Conservation (phyloP, 2,329 filamentous ascomycete species). For the Penicillium sp. region DNA sequence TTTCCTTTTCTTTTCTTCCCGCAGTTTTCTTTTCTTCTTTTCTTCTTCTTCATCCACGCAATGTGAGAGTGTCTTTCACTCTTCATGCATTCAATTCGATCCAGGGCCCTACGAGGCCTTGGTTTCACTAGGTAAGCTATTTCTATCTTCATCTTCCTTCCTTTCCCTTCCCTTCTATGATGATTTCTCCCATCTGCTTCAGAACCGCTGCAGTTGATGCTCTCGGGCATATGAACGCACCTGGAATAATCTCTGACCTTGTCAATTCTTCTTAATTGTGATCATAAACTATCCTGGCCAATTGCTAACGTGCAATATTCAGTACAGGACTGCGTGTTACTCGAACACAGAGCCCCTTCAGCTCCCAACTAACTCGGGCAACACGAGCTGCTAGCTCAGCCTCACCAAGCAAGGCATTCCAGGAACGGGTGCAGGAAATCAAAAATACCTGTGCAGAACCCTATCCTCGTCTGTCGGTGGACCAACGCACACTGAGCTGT, state of each 20-base stretch:
- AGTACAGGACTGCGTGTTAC: conserved; percentile 25
- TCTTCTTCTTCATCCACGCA: conserved; percentile 13
- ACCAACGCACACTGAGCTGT: conserved; percentile 30
- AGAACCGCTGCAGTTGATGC: conserved; percentile 68
- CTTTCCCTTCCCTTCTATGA: conserved; percentile 31
- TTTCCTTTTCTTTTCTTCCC: no score
- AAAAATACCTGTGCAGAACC: conserved; percentile 31
- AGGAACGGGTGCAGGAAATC: conserved; percentile 37
- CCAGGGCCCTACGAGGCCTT: conserved; percentile 30
- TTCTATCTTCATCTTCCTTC: conserved; percentile 4
- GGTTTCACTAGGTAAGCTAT: conserved; percentile 34
- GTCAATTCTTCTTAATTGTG: conserved; percentile 6
- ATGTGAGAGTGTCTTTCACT: conserved; percentile 23
- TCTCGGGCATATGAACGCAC: conserved; percentile 41
- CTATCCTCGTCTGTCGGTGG: conserved; percentile 36
- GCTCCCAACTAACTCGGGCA: conserved; percentile 16
- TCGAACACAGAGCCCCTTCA: conserved; percentile 5
- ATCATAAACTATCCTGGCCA: background rate
- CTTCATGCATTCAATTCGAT: conserved; percentile 40
- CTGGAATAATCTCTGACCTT: conserved; percentile 21
- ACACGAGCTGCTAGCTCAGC: conserved; percentile 26
- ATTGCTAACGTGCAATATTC: conserved; percentile 22
- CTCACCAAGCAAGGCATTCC: conserved; percentile 32
- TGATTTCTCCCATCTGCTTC: conserved; percentile 41
- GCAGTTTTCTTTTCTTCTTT: conserved; percentile 18